phyloP scores from a whole-genome alignment of 345 rosid genomes.

The Salix caprea region DNA sequence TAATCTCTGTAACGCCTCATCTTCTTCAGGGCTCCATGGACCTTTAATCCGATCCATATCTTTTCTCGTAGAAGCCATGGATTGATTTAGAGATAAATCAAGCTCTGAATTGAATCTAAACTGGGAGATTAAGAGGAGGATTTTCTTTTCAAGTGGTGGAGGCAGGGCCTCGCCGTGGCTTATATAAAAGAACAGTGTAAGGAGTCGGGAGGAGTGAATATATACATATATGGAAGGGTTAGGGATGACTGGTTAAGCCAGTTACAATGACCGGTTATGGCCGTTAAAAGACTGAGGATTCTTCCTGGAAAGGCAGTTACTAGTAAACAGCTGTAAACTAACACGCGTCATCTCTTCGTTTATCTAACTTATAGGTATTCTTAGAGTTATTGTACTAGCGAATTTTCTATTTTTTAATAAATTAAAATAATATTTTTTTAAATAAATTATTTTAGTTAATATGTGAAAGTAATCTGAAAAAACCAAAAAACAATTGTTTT shows the following conservation, averaged over 20 bases:
- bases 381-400: no score
- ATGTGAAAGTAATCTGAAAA: no score
- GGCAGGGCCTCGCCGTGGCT: conserved; percentile 41
- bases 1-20: conserved; percentile 62
- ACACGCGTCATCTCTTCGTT: conserved; percentile 43
- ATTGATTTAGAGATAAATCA: background rate
- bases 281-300: conserved; percentile 36
- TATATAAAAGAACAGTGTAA: conserved; percentile 6
- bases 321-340: conserved; percentile 54
- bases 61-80: conserved; percentile 41
- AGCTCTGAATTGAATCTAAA: background rate
- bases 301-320: conserved; percentile 69
- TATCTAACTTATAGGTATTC: background rate
- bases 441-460: no score
- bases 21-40: conserved; percentile 97
- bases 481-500: no score
- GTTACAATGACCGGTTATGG: conserved; percentile 50
- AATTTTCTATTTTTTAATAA: no score
- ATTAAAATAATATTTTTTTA: no score
- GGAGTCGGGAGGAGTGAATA: conserved; percentile 13
- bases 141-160: conserved; percentile 3
- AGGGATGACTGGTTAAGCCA: conserved; percentile 51
- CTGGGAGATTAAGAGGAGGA: background rate
- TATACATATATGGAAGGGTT: conserved; percentile 27
- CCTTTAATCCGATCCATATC: conserved; percentile 88